Evolutionary conservation across 108 stramenopile genomes (phyloP), one percentile per base, ranked within the genome.

Genomic region (Skeletonema potamos): DNA sequence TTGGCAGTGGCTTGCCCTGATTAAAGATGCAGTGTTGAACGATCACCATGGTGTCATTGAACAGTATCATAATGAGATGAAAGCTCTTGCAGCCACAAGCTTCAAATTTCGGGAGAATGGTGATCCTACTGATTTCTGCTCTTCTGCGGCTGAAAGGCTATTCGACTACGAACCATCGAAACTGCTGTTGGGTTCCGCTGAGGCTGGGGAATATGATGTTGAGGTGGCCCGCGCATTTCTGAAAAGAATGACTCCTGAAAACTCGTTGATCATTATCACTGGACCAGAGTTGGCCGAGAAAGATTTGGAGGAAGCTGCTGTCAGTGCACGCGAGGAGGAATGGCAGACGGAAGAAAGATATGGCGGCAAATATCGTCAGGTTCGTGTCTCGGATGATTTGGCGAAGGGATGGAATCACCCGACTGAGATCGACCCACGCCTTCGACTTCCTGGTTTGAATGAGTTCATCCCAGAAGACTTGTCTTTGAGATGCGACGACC

Each of bases 321-420:
- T 41, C 39, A 82, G 70, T 58, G 82, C 79, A 26, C 28, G 30
- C 2, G 46, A 59, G 13, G 62, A 28, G 0, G 2, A 18, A 10
- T 94, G 92, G 92, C 34, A 85, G 20, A 70, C 59, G 15, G 97
- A 98, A 69, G 84, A 82, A 32, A 87, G 95, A 86, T 99, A 99
- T 72, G 94, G 95, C 10, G 97, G 94, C 6, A 76, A 72, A 34
- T 98, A 96, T 79, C 86, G 83, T 24, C 72, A 81, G 29, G 29
- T 64, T 9, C 48, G 70, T 11, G 55, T 97, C 26, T 20, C 83
- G 0, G 68, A 79, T 2, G 88, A 85, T 6, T 64, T 87, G 58
- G 34, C 81, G 20, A 66, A 82, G 51, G 54, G 56, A n/a, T 97
- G 96, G 96, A 76, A 77, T 43, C 66, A 69, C 5, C 84, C 86